Evolutionary conservation across 805 yeast genomes (phyloP), one percentile per base, ranked within the genome.

Genomic region (Maudiozyma pseudohumilis): DNA sequence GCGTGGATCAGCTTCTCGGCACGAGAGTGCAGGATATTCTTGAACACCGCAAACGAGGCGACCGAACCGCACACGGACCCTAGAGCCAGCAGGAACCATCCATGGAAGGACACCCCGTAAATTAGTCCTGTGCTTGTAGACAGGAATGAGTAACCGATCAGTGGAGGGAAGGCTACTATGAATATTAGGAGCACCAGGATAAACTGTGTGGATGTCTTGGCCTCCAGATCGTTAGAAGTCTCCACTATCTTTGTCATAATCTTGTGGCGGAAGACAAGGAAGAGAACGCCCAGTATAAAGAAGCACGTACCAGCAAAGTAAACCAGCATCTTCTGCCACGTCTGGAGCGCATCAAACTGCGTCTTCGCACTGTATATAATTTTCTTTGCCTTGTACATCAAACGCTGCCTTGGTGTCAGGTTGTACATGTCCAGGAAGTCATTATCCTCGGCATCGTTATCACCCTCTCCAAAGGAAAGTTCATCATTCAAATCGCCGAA

Each of bases 121-220:
- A 80, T 71, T 72, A 86, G 75, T 2, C 97, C 98, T 4, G 77
- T 65, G 12, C 80, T 53, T 33, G 81, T 69, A 15, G 80, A 70
- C 15, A 83, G 57, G 16, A 79, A 68, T 4, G 89, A 71, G 60
- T 79, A 88, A 1, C 98, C 98, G 24, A 86, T 59, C 47, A 89
- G 45, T 1, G 97, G 98, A 2, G 98, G 97, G 64, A 89, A 88
- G 0, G 92, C 77, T 4, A 88, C 87, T 2, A 69, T 20, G 46
- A 80, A 72, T 3, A 87, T 59, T 32, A 79, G 55, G 4, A 59
- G 13, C 36, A 77, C 70, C 40, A 88, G 52, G 0, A 75, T 45
- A 4, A 68, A 41, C 10, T 63, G 60, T 0, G 80, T 75, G 29
- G 55, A 62, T 15, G 49, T 52, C 32, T 65, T 55, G 1, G 54